Percentiles rank a stretch among this genome's conserved stretches.
phyloP scores from a whole-genome alignment of 352 stramenopile species.

The Lagenidium sp. region DNA sequence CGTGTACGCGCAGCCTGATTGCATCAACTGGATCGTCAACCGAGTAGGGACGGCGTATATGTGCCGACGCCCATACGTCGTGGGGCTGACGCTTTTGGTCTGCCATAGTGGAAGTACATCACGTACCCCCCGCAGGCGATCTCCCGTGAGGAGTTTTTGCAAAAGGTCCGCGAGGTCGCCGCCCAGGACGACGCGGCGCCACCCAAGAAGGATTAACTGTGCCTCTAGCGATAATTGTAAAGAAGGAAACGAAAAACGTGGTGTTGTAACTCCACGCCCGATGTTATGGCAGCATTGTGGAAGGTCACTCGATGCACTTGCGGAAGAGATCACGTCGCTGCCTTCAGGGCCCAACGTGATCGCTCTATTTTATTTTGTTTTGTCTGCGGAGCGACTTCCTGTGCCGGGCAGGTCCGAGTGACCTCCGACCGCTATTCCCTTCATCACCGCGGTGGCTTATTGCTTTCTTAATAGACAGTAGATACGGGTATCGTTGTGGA shows the following conservation, averaged over 20 bases:
- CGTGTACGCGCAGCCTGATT: conserved; percentile 82
- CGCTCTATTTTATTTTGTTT: background rate
- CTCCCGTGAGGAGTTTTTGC: conserved; percentile 65
- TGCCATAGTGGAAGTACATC: conserved; percentile 74
- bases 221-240: too few relatives aligned
- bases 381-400: too few relatives aligned
- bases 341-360: too few relatives aligned
- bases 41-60: conserved; percentile 22
- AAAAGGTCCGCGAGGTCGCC: conserved; percentile 66
- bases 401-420: too few relatives aligned
- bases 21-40: conserved; percentile 71
- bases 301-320: too few relatives aligned
- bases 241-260: too few relatives aligned
- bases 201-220: conserved; percentile 6
- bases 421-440: too few relatives aligned
- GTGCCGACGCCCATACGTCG: background rate
- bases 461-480: conserved; percentile 90
- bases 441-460: conserved; percentile 23
- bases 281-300: too few relatives aligned
- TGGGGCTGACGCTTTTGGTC: background rate
- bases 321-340: too few relatives aligned
- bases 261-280: too few relatives aligned
- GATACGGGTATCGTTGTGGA: conserved; percentile 95
- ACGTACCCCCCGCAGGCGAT: conserved; percentile 71
- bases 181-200: conserved; percentile 42